A percentile compares a stretch with the other conserved stretches of the same genome.
Conservation (phyloP, 805 yeast species). For the Starmerella roubikii region DNA sequence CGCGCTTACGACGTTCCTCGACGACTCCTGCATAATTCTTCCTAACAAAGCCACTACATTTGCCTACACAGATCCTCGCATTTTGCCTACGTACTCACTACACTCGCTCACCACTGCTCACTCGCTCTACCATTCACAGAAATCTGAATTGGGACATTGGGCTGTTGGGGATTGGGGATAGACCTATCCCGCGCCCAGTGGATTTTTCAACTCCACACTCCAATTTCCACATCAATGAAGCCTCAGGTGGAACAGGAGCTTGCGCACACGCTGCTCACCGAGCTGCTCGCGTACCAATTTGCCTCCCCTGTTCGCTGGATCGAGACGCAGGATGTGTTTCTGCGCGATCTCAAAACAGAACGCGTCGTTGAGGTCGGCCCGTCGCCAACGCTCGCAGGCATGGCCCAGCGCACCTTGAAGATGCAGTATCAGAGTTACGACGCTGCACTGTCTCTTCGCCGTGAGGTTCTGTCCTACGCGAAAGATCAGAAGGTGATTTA, state of each 20-base stretch:
- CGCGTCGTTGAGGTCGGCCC: conserved; percentile 98
- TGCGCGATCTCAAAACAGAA: conserved; percentile 88
- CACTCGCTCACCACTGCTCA: too few species aligned
- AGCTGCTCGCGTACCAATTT: conserved; percentile 93
- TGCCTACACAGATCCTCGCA: too few species aligned
- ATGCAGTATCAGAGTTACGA: conserved; percentile 95
- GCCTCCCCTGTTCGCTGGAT: conserved; percentile 99
- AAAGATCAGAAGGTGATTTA: conserved; percentile 94
- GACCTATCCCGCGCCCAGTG: too few species aligned
- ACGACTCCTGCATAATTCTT: too few species aligned
- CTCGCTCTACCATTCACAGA: too few species aligned
- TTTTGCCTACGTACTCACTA: too few species aligned
- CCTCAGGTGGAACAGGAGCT: conserved; percentile 97
- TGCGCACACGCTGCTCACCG: conserved; percentile 87
- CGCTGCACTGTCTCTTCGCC: conserved; percentile 82
- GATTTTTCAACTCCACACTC: too few species aligned
- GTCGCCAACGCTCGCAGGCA: conserved; percentile 95
- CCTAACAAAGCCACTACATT: too few species aligned
- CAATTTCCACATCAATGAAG: conserved; percentile 35
- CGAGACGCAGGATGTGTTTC: conserved; percentile 96
- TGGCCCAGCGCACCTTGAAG: conserved; percentile 93
- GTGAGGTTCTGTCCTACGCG: conserved; percentile 91
- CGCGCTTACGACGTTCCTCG: too few species aligned
- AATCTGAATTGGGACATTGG: too few species aligned
- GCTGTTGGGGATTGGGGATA: too few species aligned